Conservation (phyloP, 306 rosid species). For the Cucurbita argyrosperma region DNA sequence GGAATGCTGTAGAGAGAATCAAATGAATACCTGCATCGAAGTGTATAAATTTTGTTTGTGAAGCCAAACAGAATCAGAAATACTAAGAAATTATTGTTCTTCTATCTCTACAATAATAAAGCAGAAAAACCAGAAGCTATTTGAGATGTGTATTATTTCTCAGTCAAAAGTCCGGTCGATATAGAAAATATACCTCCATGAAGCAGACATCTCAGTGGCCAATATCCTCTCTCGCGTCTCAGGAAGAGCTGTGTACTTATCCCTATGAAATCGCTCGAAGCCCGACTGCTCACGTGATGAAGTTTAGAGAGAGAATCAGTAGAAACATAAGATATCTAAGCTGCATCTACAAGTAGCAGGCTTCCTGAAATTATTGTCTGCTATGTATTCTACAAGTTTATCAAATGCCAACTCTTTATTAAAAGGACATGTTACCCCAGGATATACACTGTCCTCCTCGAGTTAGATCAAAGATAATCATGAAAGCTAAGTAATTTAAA, state of each 20-base stretch:
- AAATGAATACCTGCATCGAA: conserved; percentile 54
- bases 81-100: neutral
- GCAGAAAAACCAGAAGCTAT: neutral
- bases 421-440: neutral
- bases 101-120: neutral
- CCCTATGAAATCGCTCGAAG: conserved; percentile 72
- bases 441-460: neutral
- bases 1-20: conserved; percentile 44
- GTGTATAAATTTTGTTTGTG: neutral
- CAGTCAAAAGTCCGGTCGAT: neutral
- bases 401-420: neutral
- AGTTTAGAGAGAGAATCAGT: conserved; percentile 7
- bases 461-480: neutral
- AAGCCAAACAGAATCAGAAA: neutral
- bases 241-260: conserved; percentile 78
- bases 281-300: conserved; percentile 58
- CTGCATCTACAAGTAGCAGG: neutral
- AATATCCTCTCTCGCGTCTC: conserved; percentile 80
- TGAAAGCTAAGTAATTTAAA: neutral
- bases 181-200: conserved; percentile 48
- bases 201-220: conserved; percentile 76
- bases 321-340: conserved; percentile 2
- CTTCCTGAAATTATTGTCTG: neutral
- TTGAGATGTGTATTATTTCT: neutral
- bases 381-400: neutral